A percentile compares a stretch with the other conserved stretches of the same genome.
Evolutionary conservation across 306 rosid species (phyloP).

Genomic region (Crotalaria pallida): DNA sequence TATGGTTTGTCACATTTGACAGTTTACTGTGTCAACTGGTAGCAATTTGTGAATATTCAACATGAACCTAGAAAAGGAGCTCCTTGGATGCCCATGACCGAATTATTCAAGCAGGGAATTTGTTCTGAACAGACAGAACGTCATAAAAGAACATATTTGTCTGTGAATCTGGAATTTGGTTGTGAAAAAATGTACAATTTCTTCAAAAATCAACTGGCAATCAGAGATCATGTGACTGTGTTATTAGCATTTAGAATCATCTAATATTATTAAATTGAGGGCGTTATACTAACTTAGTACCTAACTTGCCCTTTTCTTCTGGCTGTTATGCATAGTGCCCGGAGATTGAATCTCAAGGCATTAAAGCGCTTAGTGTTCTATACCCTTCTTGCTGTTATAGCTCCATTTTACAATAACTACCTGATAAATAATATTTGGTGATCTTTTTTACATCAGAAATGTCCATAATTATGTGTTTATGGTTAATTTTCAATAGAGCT

Average conservation of each 20-base stretch:
- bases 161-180: neutral
- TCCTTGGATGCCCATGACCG: neutral
- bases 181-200: neutral
- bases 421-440: neutral
- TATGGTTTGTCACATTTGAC: neutral
- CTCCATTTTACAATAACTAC: neutral
- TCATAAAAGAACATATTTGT: neutral
- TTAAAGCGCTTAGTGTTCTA: neutral
- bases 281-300: neutral
- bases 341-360: neutral
- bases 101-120: neutral
- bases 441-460: neutral
- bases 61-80: neutral
- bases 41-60: neutral
- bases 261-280: neutral
- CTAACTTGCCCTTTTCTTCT: neutral
- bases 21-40: neutral
- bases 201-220: constrained; percentile 1
- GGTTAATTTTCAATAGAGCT: neutral
- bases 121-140: neutral
- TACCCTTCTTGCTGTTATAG: neutral
- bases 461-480: neutral
- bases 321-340: neutral
- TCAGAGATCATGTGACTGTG: neutral
- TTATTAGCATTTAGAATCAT: neutral